phyloP scores from a whole-genome alignment of 2,329 filamentous ascomycete species.

The Tolypocladium inflatum region DNA sequence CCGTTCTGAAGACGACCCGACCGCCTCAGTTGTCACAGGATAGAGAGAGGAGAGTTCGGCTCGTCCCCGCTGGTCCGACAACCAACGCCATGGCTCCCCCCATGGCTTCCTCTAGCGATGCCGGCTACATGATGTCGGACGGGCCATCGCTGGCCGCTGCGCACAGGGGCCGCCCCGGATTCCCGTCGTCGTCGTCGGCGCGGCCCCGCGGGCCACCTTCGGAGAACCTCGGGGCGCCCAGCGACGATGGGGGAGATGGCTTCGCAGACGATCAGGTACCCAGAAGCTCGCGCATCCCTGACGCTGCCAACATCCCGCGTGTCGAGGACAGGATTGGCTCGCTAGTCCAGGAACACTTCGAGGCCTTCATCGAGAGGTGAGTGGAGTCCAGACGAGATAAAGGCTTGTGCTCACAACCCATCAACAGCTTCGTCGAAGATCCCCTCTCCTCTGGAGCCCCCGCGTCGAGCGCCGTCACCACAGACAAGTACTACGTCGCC shows the following conservation, averaged over 20 bases:
- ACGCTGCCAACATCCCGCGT: constrained; percentile 48
- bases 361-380: constrained; percentile 70
- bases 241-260: constrained; percentile 52
- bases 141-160: constrained; percentile 32
- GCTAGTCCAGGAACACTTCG: constrained; percentile 66
- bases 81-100: background rate
- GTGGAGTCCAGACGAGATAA: background rate
- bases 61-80: background rate
- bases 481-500: constrained; percentile 76
- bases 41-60: background rate
- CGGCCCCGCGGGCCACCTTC: constrained; percentile 52
- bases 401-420: background rate
- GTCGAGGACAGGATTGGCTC: constrained; percentile 71
- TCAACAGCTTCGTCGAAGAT: constrained; percentile 55
- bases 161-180: constrained; percentile 30
- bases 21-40: background rate
- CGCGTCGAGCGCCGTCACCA: constrained; percentile 60
- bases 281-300: constrained; percentile 34
- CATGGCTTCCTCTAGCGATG: constrained; percentile 47
- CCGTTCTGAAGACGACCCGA: background rate
- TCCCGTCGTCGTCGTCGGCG: constrained; percentile 41
- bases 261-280: constrained; percentile 58
- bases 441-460: constrained; percentile 53
- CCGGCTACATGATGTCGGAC: constrained; percentile 49
- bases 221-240: constrained; percentile 49